These are phyloP conservation scores for Vigna unguiculata DNA, from an alignment of 306 rosid genomes.

Conservation along the genomic window DNA sequence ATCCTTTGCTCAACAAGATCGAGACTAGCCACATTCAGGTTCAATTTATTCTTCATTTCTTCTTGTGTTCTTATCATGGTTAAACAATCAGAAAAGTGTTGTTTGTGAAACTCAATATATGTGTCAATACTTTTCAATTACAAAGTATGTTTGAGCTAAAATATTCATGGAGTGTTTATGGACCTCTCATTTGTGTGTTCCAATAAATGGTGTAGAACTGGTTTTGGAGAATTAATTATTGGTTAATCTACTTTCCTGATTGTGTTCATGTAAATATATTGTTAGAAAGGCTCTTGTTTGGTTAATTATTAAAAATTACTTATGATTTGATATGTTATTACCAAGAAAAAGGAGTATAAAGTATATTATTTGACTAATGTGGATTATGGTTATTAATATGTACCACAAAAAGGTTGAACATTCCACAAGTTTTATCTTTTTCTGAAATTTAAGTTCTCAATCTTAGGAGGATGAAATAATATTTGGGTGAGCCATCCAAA, in stretches of 20 bases:
- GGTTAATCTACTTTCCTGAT: conserved; percentile 3
- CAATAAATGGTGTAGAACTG: background rate
- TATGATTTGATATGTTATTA: too few relatives aligned
- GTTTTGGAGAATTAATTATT: conserved; percentile 17
- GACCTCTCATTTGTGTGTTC: background rate
- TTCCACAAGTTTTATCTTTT: conserved; percentile 19
- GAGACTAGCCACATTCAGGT: conserved; percentile 93
- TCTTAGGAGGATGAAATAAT: conserved; percentile 11
- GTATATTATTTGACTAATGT: conserved; percentile 22
- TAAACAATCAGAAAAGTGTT: conserved; percentile 13
- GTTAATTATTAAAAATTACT: conserved; percentile 1
- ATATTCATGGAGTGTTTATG: conserved; percentile 22
- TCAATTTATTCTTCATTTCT: conserved; percentile 35
- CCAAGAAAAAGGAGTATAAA: too few relatives aligned
- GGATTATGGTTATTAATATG: conserved; percentile 20
- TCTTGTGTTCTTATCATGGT: conserved; percentile 29
- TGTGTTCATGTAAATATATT: too few relatives aligned
- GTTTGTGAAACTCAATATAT: conserved; percentile 12
- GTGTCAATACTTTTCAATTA: conserved; percentile 1
- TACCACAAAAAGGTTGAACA: background rate
- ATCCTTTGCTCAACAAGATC: conserved; percentile 76
- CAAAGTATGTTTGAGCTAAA: conserved; percentile 11
- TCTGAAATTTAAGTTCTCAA: conserved; percentile 14
- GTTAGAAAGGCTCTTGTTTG: too few relatives aligned
- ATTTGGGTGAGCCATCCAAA: conserved; percentile 3